These are phyloP conservation scores for Ichthyophthirius multifiliis DNA, from an alignment of 169 alveolate genomes.

Conservation along the genomic window DNA sequence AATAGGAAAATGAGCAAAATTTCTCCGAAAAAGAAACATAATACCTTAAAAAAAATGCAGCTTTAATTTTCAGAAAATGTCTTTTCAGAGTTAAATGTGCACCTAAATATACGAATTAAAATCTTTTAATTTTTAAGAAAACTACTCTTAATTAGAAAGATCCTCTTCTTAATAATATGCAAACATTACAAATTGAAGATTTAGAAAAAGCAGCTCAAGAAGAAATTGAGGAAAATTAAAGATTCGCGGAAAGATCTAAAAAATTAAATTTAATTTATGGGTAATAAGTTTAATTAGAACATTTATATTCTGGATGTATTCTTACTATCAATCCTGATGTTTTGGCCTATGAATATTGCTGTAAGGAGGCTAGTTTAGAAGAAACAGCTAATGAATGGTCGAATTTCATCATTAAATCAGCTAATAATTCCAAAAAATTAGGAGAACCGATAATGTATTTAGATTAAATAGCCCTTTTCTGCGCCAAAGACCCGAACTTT, in stretches of 20 bases:
- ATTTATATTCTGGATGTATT: slow-evolving; percentile 14
- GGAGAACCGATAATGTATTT: slow-evolving; percentile 39
- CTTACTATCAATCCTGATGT: slow-evolving; percentile 26
- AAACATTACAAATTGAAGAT: background rate
- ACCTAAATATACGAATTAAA: slow-evolving; percentile 19
- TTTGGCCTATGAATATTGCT: slow-evolving; percentile 28
- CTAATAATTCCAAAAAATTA: slow-evolving; percentile 8
- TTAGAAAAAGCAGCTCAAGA: background rate
- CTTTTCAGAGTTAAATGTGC: slow-evolving; percentile 16
- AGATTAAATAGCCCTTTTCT: slow-evolving; percentile 16
- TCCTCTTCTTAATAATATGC: background rate
- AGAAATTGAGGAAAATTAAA: slow-evolving; percentile 34
- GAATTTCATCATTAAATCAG: slow-evolving; percentile 24
- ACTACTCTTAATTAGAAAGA: background rate
- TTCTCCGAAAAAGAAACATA: background rate
- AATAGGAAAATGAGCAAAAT: background rate
- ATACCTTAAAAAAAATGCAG: background rate
- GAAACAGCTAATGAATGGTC: slow-evolving; percentile 20
- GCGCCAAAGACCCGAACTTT: background rate
- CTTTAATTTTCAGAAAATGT: slow-evolving; percentile 16
- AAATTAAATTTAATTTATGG: slow-evolving; percentile 36
- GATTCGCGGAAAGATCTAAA: background rate
- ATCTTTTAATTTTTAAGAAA: background rate
- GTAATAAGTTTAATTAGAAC: slow-evolving; percentile 25
- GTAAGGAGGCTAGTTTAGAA: slow-evolving; percentile 35